Evolutionary conservation across 768 basidiomycete genomes (phyloP), one percentile per base, ranked within the genome.

Genomic region (Pluteus cervinus): DNA sequence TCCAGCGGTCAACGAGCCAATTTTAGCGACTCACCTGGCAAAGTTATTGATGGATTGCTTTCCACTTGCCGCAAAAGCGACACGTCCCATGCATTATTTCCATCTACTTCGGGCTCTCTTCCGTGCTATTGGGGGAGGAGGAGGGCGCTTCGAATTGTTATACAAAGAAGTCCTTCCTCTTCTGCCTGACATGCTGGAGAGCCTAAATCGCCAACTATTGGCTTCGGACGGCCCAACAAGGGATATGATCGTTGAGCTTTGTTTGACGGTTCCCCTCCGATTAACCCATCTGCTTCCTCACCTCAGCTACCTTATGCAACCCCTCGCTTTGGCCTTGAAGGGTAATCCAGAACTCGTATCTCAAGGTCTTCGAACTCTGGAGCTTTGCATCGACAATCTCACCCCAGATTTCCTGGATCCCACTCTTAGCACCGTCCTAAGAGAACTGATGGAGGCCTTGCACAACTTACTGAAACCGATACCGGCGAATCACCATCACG

Each of bases 351-450:
- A 99, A 37, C 77, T 96, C 31, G 86, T 97, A 37, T 83, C 90
- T 16, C 96, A 99, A 65, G 96, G 96, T 30, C 66, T 99, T 17
- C 78, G 96, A 5, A 99, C 96, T 0, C 75, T 99, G 41, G 96
- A 99, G 58, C 71, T 99, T n/a, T 98, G 94, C 62, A 94, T 98
- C 52, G 96, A 99, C 65, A 99, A 98, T 55, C 74, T 99, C 18
- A 96, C 91, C 0, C 90, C 91, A 2, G 96, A 98, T 60, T 98
- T 98, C 66, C 73, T 99, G 20, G 94, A 98, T 51, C 96, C 96
- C 3, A 93, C 91, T 2, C 76, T 98, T 46, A 88, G 81, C 44
- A 89, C 87, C 1, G 92, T 98, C 29, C 71, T 96, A 29, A 74
- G 91, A 32, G 91, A 98, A 45, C 66, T 99, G 40, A 98, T 92